These are phyloP conservation scores for Pichia paraexigua DNA, from an alignment of 805 yeast species.

Conservation along the genomic window DNA sequence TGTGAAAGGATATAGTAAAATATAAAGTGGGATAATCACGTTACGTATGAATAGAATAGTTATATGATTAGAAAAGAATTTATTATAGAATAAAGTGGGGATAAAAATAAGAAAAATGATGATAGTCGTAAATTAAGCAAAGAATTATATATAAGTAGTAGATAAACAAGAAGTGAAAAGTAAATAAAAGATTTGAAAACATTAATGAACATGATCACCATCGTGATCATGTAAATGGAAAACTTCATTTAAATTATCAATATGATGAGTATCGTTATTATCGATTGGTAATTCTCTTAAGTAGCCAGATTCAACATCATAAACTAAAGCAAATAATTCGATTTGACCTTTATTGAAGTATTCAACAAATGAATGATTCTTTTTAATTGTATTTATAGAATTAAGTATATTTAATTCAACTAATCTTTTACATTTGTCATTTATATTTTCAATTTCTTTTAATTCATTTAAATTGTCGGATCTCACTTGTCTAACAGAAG, in stretches of 20 bases:
- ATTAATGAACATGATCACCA: conserved; percentile 7
- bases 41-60: too few relatives aligned
- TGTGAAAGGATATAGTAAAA: too few relatives aligned
- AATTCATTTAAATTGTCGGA: conserved; percentile 49
- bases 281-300: conserved; percentile 32
- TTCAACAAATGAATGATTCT: conserved; percentile 58
- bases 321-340: conserved; percentile 76
- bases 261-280: background rate
- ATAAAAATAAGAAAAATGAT: background rate
- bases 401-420: conserved; percentile 69
- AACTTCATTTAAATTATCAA: conserved; percentile 18
- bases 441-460: conserved; percentile 41
- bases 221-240: conserved; percentile 19
- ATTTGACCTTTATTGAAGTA: conserved; percentile 57
- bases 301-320: conserved; percentile 73
- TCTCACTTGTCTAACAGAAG: conserved; percentile 59
- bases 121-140: background rate
- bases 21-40: too few relatives aligned
- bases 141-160: background rate
- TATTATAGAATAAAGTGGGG: background rate
- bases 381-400: conserved; percentile 60
- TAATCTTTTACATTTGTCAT: conserved; percentile 49
- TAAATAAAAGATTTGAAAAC: background rate
- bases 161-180: background rate
- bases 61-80: too few relatives aligned